Evolutionary conservation across 2,329 filamentous ascomycete genomes (phyloP).

Genomic region (Stemphylium beticola): DNA sequence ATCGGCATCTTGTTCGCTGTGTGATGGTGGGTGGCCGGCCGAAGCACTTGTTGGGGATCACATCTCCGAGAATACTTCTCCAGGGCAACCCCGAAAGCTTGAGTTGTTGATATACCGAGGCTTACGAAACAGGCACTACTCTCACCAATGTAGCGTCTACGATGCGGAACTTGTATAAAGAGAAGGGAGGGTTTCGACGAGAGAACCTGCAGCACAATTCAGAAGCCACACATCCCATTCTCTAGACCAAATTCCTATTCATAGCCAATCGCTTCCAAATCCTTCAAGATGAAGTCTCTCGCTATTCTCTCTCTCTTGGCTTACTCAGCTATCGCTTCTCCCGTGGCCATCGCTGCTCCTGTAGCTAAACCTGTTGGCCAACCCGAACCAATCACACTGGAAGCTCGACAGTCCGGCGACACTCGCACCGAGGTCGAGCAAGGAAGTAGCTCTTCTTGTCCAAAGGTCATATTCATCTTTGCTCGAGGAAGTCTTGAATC

Average conservation of each 20-base stretch:
- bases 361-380: not conserved
- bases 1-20: no score
- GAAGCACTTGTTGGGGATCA: no score
- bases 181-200: not conserved
- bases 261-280: not conserved
- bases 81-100: no score
- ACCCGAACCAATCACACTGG: not conserved
- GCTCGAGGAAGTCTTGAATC: slow-evolving; percentile 24
- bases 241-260: not conserved
- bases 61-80: no score
- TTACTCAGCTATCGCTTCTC: slow-evolving; percentile 4
- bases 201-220: not conserved
- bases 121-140: no score
- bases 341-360: slow-evolving; percentile 1
- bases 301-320: slow-evolving; percentile 4
- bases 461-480: slow-evolving; percentile 28
- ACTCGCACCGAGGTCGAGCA: slow-evolving; percentile 23
- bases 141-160: no score
- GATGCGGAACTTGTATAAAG: no score
- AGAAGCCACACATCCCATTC: not conserved
- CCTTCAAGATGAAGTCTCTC: slow-evolving; percentile 8
- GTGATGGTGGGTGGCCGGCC: no score
- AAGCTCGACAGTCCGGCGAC: slow-evolving; percentile 9
- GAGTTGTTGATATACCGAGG: no score
- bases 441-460: slow-evolving; percentile 20